phyloP scores from a whole-genome alignment of 2,329 filamentous ascomycete genomes.

The Chrysoporthe austroafricana region DNA sequence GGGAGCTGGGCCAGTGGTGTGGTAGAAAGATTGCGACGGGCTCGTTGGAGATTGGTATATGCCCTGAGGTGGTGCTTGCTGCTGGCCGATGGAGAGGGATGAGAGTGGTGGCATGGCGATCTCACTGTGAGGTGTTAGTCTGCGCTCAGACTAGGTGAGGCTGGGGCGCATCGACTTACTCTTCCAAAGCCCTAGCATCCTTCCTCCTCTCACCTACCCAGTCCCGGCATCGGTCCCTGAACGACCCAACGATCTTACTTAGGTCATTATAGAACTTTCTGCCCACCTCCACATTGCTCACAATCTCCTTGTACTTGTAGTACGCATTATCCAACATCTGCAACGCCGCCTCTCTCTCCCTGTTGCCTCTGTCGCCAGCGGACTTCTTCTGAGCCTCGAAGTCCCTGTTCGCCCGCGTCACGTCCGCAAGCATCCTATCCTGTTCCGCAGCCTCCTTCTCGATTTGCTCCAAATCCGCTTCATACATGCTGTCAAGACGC shows the following conservation, averaged over 20 bases:
- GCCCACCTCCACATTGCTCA: constrained; percentile 87
- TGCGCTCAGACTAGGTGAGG: constrained; percentile 27
- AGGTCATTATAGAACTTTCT: constrained; percentile 98
- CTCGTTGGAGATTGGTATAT: constrained; percentile 25
- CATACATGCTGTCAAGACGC: constrained; percentile 75
- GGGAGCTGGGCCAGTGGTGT: constrained; percentile 33
- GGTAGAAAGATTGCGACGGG: constrained; percentile 36
- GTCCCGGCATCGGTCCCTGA: constrained; percentile 75
- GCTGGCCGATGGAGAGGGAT: constrained; percentile 44
- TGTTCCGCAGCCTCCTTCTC: constrained; percentile 77
- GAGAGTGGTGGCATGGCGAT: constrained; percentile 56
- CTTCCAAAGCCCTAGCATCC: constrained; percentile 79
- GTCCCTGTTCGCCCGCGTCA: constrained; percentile 76
- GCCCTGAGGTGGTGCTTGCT: constrained; percentile 35
- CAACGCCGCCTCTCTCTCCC: constrained; percentile 81
- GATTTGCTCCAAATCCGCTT: constrained; percentile 73
- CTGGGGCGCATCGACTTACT: constrained; percentile 52
- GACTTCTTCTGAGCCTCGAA: constrained; percentile 74
- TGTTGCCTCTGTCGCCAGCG: constrained; percentile 63
- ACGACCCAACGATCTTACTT: constrained; percentile 79
- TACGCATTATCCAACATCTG: constrained; percentile 91
- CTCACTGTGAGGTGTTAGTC: constrained; percentile 43
- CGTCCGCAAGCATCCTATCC: constrained; percentile 67
- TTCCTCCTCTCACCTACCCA: constrained; percentile 82
- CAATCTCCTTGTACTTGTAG: constrained; percentile 94